phyloP scores from a whole-genome alignment of 495 filamentous ascomycete genomes.

The Lasiosphaeria hispida region DNA sequence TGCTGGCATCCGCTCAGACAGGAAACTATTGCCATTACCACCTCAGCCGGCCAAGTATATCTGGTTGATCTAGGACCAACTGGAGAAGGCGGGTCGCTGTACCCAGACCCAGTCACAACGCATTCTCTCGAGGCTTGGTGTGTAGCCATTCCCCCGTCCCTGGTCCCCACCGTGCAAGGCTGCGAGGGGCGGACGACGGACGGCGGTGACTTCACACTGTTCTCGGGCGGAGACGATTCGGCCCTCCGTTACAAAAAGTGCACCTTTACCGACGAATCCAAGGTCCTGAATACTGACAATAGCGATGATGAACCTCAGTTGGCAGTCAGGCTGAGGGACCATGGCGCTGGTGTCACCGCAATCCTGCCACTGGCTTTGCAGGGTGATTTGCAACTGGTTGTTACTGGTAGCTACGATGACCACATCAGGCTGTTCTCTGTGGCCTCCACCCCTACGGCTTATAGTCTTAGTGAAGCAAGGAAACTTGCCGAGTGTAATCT shows the following conservation, averaged over 20 bases:
- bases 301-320: conserved; percentile 38
- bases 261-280: conserved; percentile 13
- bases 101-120: conserved; percentile 32
- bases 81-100: conserved; percentile 26
- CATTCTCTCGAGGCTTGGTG: conserved; percentile 67
- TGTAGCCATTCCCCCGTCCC: conserved; percentile 48
- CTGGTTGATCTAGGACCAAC: conserved; percentile 40
- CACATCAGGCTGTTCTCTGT: conserved; percentile 61
- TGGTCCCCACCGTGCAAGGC: background rate
- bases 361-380: conserved; percentile 64
- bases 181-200: background rate
- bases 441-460: conserved; percentile 38
- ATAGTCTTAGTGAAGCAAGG: conserved; percentile 26
- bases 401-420: conserved; percentile 95
- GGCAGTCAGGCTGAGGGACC: conserved; percentile 46
- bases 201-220: conserved; percentile 34
- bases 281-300: conserved; percentile 27
- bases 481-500: conserved; percentile 63
- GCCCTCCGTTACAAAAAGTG: conserved; percentile 38
- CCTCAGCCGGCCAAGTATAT: conserved; percentile 62
- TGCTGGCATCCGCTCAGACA: conserved; percentile 61
- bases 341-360: conserved; percentile 83
- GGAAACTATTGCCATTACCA: conserved; percentile 59
- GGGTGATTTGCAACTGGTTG: conserved; percentile 51
- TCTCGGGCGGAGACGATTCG: conserved; percentile 71